Base-by-base conservation (phyloP, 2,329 filamentous ascomycete species). In the Sarocladiaceae sp. region DNA sequence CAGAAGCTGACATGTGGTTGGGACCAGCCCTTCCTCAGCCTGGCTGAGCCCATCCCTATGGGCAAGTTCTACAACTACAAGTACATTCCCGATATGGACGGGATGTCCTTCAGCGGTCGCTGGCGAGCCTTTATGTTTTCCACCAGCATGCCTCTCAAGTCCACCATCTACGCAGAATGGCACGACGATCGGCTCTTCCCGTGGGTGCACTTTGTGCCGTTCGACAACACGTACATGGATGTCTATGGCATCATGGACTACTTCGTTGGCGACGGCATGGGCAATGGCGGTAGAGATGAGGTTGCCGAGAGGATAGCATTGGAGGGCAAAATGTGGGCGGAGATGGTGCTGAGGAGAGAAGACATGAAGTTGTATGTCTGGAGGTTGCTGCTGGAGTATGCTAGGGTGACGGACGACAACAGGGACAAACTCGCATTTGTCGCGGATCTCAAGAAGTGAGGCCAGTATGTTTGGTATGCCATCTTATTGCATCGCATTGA, bases 91-190 rank as follows among this genome's bases (percentile, higher is more conserved):
- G 86, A 90, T 61, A 76, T 87, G 44, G 87, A 90, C 62, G 87
- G 87, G 17, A 81, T 84, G 66, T 79, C 77, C 2, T 84, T 83
- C 61, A 80, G 76, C 51, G 83, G 79, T 4, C 75, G 83, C 17
- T 87, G 80, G 66, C 75, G 79, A 42, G 77, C 75, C 0, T 86
- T 89, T 58, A 69, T 90, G 8, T 73, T 77, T 25, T 85, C 79
- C 29, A 86, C 79, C 1, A 84, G 79, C 46, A 65, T 88, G 33
- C 83, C 84, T 1, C 78, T 90, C 62, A 90, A 90, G 68, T 78
- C 82, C 12, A 89, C 86, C 4, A 76, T 90, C 40, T 90, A 87
- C 63, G 71, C 79, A 8, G 87, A 90, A 64, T 90, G 87, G 87
- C 87, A 90, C 63, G 86, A 90, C 63, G 77, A 80, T 39, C 76